Evolutionary conservation across 192 early-diverging fungal genomes (phyloP).

Genomic region (Coemansia sp.): DNA sequence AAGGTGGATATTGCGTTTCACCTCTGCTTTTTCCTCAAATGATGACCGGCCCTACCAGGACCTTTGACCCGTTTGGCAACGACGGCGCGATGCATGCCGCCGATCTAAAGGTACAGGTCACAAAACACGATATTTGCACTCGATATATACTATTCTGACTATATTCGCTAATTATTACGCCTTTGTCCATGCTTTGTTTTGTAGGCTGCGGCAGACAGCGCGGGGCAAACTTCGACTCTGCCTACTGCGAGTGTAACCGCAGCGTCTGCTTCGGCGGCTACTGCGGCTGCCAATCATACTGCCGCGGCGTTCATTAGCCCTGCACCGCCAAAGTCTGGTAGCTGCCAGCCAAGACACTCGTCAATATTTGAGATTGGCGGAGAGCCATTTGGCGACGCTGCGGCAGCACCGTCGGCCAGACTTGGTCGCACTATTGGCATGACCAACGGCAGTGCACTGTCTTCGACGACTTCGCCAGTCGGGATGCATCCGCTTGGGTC

Average conservation of each 20-base stretch:
- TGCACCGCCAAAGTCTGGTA: constrained; percentile 14
- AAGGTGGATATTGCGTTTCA: background rate
- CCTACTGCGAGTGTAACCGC: constrained; percentile 4
- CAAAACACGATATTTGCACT: background rate
- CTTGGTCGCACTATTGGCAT: constrained; percentile 20
- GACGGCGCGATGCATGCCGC: constrained; percentile 12
- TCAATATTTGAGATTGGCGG: constrained; percentile 53
- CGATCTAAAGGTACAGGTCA: constrained; percentile 38
- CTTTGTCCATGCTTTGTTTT: background rate
- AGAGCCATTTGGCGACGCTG: constrained; percentile 39
- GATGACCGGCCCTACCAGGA: constrained; percentile 47
- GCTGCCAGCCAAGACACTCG: constrained; percentile 18
- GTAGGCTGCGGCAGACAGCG: background rate
- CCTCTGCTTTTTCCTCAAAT: constrained; percentile 5
- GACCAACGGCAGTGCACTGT: constrained; percentile 10
- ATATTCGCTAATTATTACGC: background rate
- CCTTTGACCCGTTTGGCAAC: constrained; percentile 49
- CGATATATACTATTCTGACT: background rate
- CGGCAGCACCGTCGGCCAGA: constrained; percentile 12
- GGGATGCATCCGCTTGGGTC: constrained; percentile 41
- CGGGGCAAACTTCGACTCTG: constrained; percentile 1
- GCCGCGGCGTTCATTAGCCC: constrained; percentile 19
- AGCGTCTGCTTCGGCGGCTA: background rate
- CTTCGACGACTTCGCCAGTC: constrained; percentile 37
- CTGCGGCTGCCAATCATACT: constrained; percentile 19